Conservation (phyloP, 768 basidiomycete genomes). For the Hygrocybe punicea region DNA sequence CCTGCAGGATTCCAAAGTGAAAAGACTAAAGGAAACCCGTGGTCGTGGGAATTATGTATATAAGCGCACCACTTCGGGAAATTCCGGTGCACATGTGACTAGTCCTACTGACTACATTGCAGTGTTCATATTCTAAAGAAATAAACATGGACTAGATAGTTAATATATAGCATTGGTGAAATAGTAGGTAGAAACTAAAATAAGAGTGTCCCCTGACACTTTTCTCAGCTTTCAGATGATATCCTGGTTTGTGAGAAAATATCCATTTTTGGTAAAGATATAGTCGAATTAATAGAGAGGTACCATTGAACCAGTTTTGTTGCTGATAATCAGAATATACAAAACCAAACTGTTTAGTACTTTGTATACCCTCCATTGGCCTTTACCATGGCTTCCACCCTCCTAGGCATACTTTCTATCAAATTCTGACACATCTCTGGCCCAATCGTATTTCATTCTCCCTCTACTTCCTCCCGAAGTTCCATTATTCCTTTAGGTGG, state of each 20-base stretch:
- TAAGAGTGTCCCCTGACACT: background rate
- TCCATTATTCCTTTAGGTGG: slow-evolving; percentile 17
- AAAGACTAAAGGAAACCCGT: too few relatives aligned
- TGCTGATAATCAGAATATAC: background rate
- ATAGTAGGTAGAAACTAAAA: too few relatives aligned
- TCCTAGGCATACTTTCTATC: slow-evolving; percentile 13
- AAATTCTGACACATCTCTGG: slow-evolving; percentile 5
- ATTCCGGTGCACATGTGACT: too few relatives aligned
- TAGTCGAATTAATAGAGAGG: background rate
- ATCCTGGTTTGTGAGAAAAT: background rate
- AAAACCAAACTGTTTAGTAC: slow-evolving; percentile 2
- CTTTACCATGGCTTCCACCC: slow-evolving; percentile 11
- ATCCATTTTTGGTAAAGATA: background rate
- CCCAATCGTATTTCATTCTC: slow-evolving; percentile 24
- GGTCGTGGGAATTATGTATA: too few relatives aligned
- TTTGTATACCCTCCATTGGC: slow-evolving; percentile 13
- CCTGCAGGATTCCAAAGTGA: too few relatives aligned
- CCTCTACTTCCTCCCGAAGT: slow-evolving; percentile 24
- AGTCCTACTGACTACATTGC: too few relatives aligned
- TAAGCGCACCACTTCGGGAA: too few relatives aligned
- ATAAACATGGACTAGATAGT: too few relatives aligned
- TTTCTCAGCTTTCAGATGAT: background rate
- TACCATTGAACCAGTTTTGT: slow-evolving; percentile 8
- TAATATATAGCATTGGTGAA: too few relatives aligned
- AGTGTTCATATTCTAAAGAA: too few relatives aligned